Conservation (phyloP, 2,329 filamentous ascomycete species). For the Fusarium luffae region DNA sequence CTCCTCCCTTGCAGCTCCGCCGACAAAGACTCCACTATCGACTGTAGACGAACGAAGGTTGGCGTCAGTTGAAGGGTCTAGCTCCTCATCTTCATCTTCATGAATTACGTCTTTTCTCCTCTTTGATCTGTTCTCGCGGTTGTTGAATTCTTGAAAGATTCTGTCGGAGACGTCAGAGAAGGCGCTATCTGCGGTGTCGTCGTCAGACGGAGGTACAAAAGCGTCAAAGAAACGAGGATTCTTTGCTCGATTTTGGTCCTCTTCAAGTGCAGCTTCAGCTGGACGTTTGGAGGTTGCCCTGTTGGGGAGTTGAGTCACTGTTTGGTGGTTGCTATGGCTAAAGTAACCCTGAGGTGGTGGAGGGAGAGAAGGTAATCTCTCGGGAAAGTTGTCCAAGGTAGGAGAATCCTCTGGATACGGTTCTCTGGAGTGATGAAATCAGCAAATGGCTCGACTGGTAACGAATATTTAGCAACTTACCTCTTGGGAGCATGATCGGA, state of each 20-base stretch:
- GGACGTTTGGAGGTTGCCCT: neutral
- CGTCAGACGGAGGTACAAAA: neutral
- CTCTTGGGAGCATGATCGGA: neutral
- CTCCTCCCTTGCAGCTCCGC: neutral
- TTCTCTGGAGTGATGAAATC: neutral
- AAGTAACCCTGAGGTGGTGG: neutral
- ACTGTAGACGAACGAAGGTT: neutral
- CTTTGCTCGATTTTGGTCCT: neutral
- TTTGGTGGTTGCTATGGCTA: neutral
- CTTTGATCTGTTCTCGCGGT: neutral
- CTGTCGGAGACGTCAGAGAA: neutral
- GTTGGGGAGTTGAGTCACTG: neutral
- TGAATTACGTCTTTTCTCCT: neutral
- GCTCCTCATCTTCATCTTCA: neutral
- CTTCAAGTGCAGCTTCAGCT: conserved; percentile 5
- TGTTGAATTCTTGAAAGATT: neutral
- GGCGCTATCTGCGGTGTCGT: neutral
- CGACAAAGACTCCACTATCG: neutral
- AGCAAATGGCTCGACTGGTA: neutral
- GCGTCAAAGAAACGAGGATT: neutral
- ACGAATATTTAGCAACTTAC: neutral
- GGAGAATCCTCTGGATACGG: neutral
- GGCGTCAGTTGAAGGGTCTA: neutral
- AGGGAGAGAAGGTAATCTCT: neutral
- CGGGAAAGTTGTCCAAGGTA: neutral